Base-by-base conservation (phyloP, 768 basidiomycete species). In the Daedaleopsis sinensis region DNA sequence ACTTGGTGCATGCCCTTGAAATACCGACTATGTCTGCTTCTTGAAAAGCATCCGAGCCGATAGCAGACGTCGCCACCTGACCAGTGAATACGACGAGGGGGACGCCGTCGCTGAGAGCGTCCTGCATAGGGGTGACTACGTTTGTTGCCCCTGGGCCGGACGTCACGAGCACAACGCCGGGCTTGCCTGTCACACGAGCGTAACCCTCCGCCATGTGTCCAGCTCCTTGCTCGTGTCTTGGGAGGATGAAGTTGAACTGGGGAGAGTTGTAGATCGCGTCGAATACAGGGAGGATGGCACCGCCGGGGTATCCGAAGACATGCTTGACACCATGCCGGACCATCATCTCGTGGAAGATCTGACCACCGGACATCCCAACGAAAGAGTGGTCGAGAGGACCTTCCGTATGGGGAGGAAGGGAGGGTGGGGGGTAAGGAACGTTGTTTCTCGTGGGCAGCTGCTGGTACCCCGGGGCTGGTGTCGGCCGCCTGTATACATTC, bases 261-360 rank as follows among this genome's bases (percentile, higher is more conserved):
- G 87, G 84, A 8, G 94, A 96, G 74, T 96, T 90, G 83, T 98
- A 91, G 76, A 98, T 99, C 73, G 97, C 97, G 74, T 99, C 96
- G 76, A 98, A 99, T n/a, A 99, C 97, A 63, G 96, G 97, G 38
- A 98, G 86, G 75, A 98, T 98, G 44, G 96, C 97, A 59, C 96
- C 96, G 47, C 96, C 96, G 9, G 96, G 96, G 77, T 98, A 99
- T 39, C 96, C 96, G 70, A 99, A 98, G 49, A 99, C 84, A 70
- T 98, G 93, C 76, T 96, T 97, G 68, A 98, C 96, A 59, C 83
- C 86, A 72, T 99, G 97, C 49, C 96, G 84, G 63, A 96, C 88
- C 93, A 99, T 96, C 96, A 99, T 98, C 78, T 99, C 96, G 75
- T 99, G 95, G 80, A 99, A 97, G 72, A 99, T 98, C 76, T 98